phyloP scores from a whole-genome alignment of 805 yeast species.

The Wickerhamomyces silvicola region DNA sequence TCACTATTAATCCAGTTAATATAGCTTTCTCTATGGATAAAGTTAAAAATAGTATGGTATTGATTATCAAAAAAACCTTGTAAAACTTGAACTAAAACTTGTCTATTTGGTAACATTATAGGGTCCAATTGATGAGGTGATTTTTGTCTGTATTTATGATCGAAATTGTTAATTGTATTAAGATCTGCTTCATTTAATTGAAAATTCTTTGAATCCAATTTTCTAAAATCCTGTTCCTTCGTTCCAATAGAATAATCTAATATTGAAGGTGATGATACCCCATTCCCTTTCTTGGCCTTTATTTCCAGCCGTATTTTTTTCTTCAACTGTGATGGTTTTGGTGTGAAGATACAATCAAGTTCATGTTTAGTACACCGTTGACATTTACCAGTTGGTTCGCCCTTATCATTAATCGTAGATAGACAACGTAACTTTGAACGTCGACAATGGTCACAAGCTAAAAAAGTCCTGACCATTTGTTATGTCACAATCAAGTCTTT shows the following conservation, averaged over 20 bases:
- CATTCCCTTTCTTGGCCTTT: not conserved
- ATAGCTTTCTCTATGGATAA: slow-evolving; percentile 7
- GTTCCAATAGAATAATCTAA: not conserved
- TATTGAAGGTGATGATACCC: not conserved
- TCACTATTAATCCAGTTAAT: slow-evolving; percentile 6
- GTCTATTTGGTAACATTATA: slow-evolving; percentile 7
- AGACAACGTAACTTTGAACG: slow-evolving; percentile 9
- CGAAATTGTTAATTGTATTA: slow-evolving; percentile 8
- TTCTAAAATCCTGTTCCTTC: not conserved
- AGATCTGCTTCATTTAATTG: not conserved
- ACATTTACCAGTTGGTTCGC: slow-evolving; percentile 4
- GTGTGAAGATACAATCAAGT: slow-evolving; percentile 9
- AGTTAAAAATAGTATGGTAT: slow-evolving; percentile 7
- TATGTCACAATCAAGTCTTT: not conserved
- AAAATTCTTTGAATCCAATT: not conserved
- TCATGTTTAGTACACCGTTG: slow-evolving; percentile 7
- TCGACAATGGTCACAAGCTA: slow-evolving; percentile 14
- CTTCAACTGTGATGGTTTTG: slow-evolving; percentile 11
- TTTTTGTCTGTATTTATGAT: slow-evolving; percentile 5
- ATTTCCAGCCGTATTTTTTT: slow-evolving; percentile 1
- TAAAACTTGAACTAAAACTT: slow-evolving; percentile 2
- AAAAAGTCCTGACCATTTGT: slow-evolving; percentile 7
- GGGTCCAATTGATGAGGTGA: slow-evolving; percentile 9
- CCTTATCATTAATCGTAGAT: slow-evolving; percentile 2
- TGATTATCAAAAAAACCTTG: slow-evolving; percentile 8